A percentile compares a stretch with the other conserved stretches of the same genome.
Conservation (phyloP, 305 asterid species). For the Fraxinus baroniana region DNA sequence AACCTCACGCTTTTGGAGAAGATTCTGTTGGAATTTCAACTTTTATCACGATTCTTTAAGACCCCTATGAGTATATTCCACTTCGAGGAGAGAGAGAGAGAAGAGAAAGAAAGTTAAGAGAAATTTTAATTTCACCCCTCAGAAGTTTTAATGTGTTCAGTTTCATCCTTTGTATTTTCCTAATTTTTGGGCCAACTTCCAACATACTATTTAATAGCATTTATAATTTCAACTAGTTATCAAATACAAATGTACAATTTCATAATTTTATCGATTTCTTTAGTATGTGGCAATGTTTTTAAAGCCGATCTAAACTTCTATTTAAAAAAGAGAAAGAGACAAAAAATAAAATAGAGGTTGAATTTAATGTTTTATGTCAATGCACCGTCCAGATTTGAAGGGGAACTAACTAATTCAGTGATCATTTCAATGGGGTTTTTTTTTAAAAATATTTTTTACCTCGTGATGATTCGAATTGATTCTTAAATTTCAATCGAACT, state of each 20-base stretch:
- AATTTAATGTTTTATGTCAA: too few relatives aligned
- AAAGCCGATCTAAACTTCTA: not conserved
- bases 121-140: conserved; percentile 8
- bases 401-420: not conserved
- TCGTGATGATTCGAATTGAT: too few relatives aligned
- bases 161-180: not conserved
- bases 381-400: too few relatives aligned
- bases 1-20: conserved; percentile 18
- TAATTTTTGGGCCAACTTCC: not conserved
- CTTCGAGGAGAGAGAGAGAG: not conserved
- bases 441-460: not conserved
- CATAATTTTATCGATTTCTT: not conserved
- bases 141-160: not conserved
- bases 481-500: too few relatives aligned
- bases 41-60: conserved; percentile 21
- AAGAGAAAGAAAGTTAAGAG: not conserved
- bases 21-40: conserved; percentile 16
- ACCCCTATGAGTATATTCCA: not conserved
- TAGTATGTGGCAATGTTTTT: too few relatives aligned
- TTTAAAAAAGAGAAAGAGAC: not conserved
- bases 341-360: not conserved
- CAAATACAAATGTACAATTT: not conserved
- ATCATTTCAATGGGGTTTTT: too few relatives aligned
- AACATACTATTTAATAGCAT: not conserved
- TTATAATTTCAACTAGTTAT: not conserved